Percentiles rank a stretch among this genome's conserved stretches.
phyloP scores from a whole-genome alignment of 1,284 basidiomycete genomes.

The Amylostereum areolatum region DNA sequence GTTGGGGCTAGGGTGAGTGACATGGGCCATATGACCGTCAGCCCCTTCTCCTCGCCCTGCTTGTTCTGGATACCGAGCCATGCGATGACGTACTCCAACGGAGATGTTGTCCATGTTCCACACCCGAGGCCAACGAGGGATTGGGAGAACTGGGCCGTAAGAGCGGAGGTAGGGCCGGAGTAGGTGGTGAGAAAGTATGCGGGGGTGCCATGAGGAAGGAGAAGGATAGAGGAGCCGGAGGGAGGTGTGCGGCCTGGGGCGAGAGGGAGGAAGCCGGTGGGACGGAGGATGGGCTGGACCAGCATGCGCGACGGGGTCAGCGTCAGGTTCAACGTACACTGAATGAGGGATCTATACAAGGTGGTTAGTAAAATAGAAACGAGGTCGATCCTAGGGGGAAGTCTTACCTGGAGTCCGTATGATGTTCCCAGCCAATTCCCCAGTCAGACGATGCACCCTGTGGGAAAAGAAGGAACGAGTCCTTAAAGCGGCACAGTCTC shows the following conservation, averaged over 20 bases:
- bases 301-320: conserved; percentile 44
- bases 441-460: conserved; percentile 43
- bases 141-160: conserved; percentile 57
- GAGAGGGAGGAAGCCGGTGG: conserved; percentile 48
- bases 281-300: conserved; percentile 51
- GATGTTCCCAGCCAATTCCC: conserved; percentile 57
- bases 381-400: conserved; percentile 1
- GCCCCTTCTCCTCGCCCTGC: conserved; percentile 71
- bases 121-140: conserved; percentile 52
- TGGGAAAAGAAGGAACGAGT: conserved; percentile 55
- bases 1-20: conserved; percentile 50
- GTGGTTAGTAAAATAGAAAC: conserved; percentile 2
- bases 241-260: conserved; percentile 33
- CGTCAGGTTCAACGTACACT: conserved; percentile 54
- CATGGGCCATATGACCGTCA: conserved; percentile 65
- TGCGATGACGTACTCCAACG: conserved; percentile 51
- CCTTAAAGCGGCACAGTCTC: conserved; percentile 38
- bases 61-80: conserved; percentile 72
- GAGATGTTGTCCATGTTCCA: conserved; percentile 4
- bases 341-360: conserved; percentile 43
- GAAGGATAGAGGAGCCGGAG: conserved; percentile 56
- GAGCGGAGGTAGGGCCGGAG: conserved; percentile 51
- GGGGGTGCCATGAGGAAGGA: conserved; percentile 65
- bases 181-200: conserved; percentile 66
- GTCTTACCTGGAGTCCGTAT: conserved; percentile 37